A percentile compares a stretch with the other conserved stretches of the same genome.
Evolutionary conservation across 768 basidiomycete species (phyloP).

Genomic region (Termitomyces sp.): DNA sequence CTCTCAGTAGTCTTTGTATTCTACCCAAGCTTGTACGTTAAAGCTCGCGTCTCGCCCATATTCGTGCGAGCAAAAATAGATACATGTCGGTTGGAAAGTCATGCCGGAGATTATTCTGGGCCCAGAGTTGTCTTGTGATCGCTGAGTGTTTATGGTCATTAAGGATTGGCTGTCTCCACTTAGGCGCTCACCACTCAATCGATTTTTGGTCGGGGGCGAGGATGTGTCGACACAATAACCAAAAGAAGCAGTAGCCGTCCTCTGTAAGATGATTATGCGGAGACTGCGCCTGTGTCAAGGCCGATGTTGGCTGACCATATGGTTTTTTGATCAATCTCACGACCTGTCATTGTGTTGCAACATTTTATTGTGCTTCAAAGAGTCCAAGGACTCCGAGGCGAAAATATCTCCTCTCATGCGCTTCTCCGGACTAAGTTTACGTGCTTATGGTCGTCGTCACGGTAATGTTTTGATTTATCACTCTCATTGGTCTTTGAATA

Average conservation of each 20-base stretch:
- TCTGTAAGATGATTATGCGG: background rate
- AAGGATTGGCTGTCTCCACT: background rate
- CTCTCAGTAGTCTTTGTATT: background rate
- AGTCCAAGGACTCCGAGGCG: background rate
- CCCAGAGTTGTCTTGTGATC: background rate
- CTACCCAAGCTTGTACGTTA: background rate
- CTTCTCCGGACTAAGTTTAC: background rate
- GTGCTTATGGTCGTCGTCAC: background rate
- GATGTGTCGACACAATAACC: background rate
- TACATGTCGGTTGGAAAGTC: background rate
- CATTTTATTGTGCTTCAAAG: background rate
- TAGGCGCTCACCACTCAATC: background rate
- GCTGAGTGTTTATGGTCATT: background rate
- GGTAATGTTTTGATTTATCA: conserved; percentile 20
- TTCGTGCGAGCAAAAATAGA: background rate
- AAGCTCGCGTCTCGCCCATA: background rate
- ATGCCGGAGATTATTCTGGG: background rate
- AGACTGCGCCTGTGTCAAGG: background rate
- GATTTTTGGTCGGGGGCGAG: background rate
- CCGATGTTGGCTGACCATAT: background rate
- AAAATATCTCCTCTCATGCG: background rate
- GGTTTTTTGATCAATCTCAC: background rate
- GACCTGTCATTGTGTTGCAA: background rate
- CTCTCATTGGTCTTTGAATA: conserved; percentile 14
- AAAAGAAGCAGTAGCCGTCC: background rate